Base-by-base conservation (phyloP, 495 filamentous ascomycete genomes). In the Aspergillus egyptiacus region DNA sequence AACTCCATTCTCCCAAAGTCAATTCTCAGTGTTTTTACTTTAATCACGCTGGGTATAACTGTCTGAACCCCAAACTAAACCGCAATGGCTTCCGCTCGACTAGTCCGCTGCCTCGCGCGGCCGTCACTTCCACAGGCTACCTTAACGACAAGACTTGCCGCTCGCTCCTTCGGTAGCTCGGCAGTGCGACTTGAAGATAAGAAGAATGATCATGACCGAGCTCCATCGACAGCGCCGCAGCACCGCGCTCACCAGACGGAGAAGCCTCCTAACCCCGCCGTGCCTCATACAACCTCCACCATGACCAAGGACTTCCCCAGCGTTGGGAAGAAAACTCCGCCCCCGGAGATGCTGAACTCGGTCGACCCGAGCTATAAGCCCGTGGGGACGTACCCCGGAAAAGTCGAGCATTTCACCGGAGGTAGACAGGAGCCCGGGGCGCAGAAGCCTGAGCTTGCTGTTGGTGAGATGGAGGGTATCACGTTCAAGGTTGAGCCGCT, bases 401-500 rank as follows among this genome's bases (percentile, higher is more conserved):
- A 70, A 49, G 71, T 77, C n/a, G 80, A 83, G 58, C 71, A 77
- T 41, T 81, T 81, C 71, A 84, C 78, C 0, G 82, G 81, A 9
- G 79, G 77, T 19, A 73, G 75, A 4, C 80, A 83, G 59, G 60
- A 73, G 36, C 68, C 62, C 4, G 70, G 75, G 1, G 52, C 60
- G 6, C 77, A 75, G 42, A 70, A 72, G 47, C 65, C 72, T n/a
- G 93, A 96, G 48, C 76, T 97, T 40, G 86, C 70, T 3, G 90
- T 97, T 49, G 93, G 93, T 48, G 91, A 96, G 73, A 83, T 97
- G 66, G 81, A 93, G 54, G 88, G 89, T 56, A 89, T 82, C 35
- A 82, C 77, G 22, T 95, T 97, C 71, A 86, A 82, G 60, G 81
- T 98, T 59, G 89, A 96, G 76, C 94, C 93, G 3, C 65, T 96